Percentiles rank a stretch among this genome's conserved stretches.
Evolutionary conservation across 2,329 filamentous ascomycete species (phyloP).

Genomic region (Aureobasidium namibiae): DNA sequence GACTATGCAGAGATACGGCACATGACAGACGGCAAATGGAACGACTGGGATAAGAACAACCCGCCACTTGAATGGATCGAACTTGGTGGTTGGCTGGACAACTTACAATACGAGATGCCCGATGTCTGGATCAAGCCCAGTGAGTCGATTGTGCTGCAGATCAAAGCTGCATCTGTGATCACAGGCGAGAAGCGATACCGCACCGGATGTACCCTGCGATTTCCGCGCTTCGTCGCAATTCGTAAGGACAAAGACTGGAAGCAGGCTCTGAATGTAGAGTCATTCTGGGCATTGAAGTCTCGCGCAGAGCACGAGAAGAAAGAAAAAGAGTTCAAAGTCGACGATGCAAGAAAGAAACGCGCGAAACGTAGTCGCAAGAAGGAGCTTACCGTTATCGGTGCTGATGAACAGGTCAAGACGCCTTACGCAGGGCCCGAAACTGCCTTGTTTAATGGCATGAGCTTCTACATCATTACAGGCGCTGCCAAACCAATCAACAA

Average conservation of each 20-base stretch:
- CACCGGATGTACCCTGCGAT: slow-evolving; percentile 69
- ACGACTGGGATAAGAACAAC: slow-evolving; percentile 67
- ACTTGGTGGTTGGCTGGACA: slow-evolving; percentile 61
- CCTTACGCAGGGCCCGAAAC: slow-evolving; percentile 52
- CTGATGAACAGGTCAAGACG: slow-evolving; percentile 43
- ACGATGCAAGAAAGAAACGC: slow-evolving; percentile 55
- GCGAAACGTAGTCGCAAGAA: slow-evolving; percentile 54
- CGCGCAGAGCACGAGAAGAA: slow-evolving; percentile 62
- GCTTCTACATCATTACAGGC: slow-evolving; percentile 76
- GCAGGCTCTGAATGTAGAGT: slow-evolving; percentile 65
- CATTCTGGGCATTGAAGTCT: slow-evolving; percentile 64
- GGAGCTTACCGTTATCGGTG: slow-evolving; percentile 65
- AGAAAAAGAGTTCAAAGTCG: slow-evolving; percentile 67
- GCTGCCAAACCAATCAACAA: slow-evolving; percentile 61
- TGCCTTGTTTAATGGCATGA: slow-evolving; percentile 64
- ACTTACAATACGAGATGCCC: slow-evolving; percentile 61
- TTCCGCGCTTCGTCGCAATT: slow-evolving; percentile 78
- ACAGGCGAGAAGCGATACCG: slow-evolving; percentile 66
- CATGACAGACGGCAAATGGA: slow-evolving; percentile 85
- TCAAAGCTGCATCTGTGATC: slow-evolving; percentile 76
- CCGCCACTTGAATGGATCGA: slow-evolving; percentile 74
- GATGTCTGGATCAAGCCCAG: slow-evolving; percentile 89
- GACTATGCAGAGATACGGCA: slow-evolving; percentile 81
- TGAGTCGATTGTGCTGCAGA: slow-evolving; percentile 78
- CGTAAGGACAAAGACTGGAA: slow-evolving; percentile 81